These are phyloP conservation scores for Hypoxylon sp. DNA, from an alignment of 2,329 filamentous ascomycete genomes.

Conservation along the genomic window DNA sequence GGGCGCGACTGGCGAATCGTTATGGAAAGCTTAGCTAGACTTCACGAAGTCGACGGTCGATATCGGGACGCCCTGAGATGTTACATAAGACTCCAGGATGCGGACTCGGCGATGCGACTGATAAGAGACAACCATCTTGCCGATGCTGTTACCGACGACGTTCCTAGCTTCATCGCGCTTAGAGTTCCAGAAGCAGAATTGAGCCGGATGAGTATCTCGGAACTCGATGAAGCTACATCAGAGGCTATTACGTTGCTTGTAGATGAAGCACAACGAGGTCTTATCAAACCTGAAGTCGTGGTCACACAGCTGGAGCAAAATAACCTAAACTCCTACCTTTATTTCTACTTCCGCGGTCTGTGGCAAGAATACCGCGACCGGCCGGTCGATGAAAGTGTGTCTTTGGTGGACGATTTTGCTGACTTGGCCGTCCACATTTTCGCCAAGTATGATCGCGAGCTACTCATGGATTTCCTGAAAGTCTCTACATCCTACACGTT, in stretches of 20 bases:
- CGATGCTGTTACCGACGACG: constrained; percentile 89
- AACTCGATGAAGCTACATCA: constrained; percentile 82
- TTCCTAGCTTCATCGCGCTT: constrained; percentile 87
- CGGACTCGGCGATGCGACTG: constrained; percentile 86
- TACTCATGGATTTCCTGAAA: constrained; percentile 90
- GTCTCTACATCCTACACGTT: constrained; percentile 90
- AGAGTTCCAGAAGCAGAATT: constrained; percentile 81
- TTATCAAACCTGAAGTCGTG: constrained; percentile 82
- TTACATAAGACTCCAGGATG: constrained; percentile 92
- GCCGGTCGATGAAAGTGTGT: constrained; percentile 69
- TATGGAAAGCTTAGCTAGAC: constrained; percentile 85
- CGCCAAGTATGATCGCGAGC: constrained; percentile 80
- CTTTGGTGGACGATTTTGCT: constrained; percentile 86
- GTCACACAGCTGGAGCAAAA: constrained; percentile 80
- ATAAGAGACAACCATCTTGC: constrained; percentile 92
- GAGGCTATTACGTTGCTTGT: constrained; percentile 90
- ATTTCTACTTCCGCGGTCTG: constrained; percentile 89
- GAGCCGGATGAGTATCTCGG: constrained; percentile 72
- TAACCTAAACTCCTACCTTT: constrained; percentile 80
- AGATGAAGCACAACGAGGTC: constrained; percentile 89
- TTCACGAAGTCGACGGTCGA: constrained; percentile 85
- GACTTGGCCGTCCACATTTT: constrained; percentile 90
- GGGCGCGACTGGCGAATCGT: constrained; percentile 90
- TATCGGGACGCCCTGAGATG: constrained; percentile 87
- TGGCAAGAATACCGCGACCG: constrained; percentile 78